Evolutionary conservation across 352 stramenopile genomes (phyloP).

Genomic region (Globisporangium mamillatum): DNA sequence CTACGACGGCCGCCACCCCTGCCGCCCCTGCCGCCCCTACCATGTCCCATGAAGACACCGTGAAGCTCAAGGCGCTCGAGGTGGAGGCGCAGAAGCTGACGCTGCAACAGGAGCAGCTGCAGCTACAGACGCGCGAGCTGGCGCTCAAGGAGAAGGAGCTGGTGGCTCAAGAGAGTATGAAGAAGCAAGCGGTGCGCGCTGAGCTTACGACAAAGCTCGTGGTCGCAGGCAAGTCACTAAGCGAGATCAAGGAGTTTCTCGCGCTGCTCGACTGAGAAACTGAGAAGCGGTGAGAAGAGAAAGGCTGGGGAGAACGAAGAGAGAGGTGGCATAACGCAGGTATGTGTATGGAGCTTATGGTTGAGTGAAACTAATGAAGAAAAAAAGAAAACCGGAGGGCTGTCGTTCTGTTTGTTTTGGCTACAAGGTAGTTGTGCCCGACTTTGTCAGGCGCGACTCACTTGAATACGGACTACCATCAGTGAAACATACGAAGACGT

Average conservation of each 20-base stretch:
- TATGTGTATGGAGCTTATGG: background rate
- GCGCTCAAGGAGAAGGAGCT: slow-evolving; percentile 41
- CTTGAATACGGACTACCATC: no score
- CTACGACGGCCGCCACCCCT: background rate
- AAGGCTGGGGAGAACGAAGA: background rate
- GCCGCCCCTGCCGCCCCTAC: background rate
- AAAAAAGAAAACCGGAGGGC: background rate
- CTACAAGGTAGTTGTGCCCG: no score
- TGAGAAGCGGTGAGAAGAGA: background rate
- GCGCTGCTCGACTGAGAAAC: background rate
- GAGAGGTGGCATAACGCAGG: background rate
- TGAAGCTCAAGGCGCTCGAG: slow-evolving; percentile 16
- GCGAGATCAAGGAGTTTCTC: slow-evolving; percentile 8
- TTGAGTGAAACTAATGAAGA: background rate
- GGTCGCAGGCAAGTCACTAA: background rate
- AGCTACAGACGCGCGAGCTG: slow-evolving; percentile 36
- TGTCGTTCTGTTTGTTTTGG: no score
- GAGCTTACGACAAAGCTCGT: slow-evolving; percentile 5
- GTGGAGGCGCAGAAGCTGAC: slow-evolving; percentile 41
- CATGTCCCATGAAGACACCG: background rate
- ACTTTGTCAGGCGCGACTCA: no score
- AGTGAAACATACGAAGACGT: no score
- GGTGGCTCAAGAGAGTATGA: slow-evolving; percentile 29
- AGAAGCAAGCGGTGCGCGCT: slow-evolving; percentile 4
- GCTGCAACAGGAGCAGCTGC: slow-evolving; percentile 27